Base-by-base conservation (phyloP, 176 grass and related monocot genomes). In the Oryza longistaminata region DNA sequence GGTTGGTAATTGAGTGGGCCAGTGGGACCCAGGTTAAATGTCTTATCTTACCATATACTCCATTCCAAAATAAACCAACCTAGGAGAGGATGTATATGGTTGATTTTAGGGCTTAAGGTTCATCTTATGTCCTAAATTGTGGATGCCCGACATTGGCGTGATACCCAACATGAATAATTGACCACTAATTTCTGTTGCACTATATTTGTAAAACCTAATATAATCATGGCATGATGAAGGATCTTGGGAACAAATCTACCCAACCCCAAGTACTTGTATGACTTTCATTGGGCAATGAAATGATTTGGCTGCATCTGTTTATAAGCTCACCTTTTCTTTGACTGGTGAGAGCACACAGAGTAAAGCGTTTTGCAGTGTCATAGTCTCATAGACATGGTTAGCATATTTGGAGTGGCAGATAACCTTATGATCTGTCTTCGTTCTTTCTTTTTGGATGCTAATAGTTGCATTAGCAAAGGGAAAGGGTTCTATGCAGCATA, bases 401-500 rank as follows among this genome's bases (percentile, higher is more conserved):
- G 65, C 66, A 16, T 50, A 42, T 70, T 69, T 27, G 40, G 64
- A 40, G 62, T 53, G 31, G 31, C 45, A 55, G 8, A 45, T 61
- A 33, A 85, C 24, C n/a, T 65, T 72, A 45, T 79, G 66, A 75
- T 81, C 11, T 75, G 31, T 58, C 8, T 43, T 55, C 45, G 64
- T 42, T 52, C 15, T 66, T 14, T 33, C 77, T 31, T n/a, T 34
- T 11, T 74, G 29, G 66, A 67, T 87, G 55, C 44, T 87, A 62
- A 67, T 40, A 19, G 60, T 74, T 64, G n/a, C 46, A 74, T 39
- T 22, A 43, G 19, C 7, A n/a, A 60, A 60, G 62, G 61, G 34
- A 75, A 74, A 52, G 48, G 61, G 43, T 66, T 81, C 3, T 86
- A 19, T 66, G 55, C 68, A 52, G n/a, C 45, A 87, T 24, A 68